Percentiles rank a stretch among this genome's conserved stretches.
Evolutionary conservation across 75 land plant species (phyloP).

Genomic region (Pinus taeda): DNA sequence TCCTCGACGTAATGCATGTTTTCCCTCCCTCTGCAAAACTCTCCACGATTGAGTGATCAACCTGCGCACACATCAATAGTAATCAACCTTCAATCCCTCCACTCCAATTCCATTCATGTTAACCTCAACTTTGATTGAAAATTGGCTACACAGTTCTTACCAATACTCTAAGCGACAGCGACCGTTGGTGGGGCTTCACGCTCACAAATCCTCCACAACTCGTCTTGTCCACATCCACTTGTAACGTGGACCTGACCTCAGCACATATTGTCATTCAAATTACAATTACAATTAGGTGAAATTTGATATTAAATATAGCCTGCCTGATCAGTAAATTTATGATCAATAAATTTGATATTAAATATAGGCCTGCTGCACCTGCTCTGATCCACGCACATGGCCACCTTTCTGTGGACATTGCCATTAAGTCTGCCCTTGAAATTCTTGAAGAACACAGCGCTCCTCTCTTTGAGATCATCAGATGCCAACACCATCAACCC

Average conservation of each 20-base stretch:
- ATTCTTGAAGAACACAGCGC: background rate
- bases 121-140: no score
- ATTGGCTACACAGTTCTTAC: background rate
- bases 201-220: constrained; percentile 2
- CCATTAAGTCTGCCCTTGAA: background rate
- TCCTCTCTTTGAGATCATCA: constrained; percentile 3
- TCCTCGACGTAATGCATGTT: constrained; percentile 24
- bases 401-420: background rate
- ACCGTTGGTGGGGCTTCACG: background rate
- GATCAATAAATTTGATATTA: no score
- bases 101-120: no score
- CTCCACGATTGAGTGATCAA: constrained; percentile 36
- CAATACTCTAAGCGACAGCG: background rate
- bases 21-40: constrained; percentile 37
- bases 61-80: no score
- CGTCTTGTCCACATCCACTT: background rate
- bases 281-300: no score
- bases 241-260: background rate
- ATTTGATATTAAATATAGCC: no score
- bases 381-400: constrained; percentile 4
- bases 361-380: background rate
- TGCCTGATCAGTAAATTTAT: no score
- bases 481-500: constrained; percentile 4
- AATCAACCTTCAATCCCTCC: no score
- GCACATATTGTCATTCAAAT: no score